A percentile compares a stretch with the other conserved stretches of the same genome.
Evolutionary conservation across 371 early-diverging fungal genomes (phyloP).

Genomic region (Nematocida major): DNA sequence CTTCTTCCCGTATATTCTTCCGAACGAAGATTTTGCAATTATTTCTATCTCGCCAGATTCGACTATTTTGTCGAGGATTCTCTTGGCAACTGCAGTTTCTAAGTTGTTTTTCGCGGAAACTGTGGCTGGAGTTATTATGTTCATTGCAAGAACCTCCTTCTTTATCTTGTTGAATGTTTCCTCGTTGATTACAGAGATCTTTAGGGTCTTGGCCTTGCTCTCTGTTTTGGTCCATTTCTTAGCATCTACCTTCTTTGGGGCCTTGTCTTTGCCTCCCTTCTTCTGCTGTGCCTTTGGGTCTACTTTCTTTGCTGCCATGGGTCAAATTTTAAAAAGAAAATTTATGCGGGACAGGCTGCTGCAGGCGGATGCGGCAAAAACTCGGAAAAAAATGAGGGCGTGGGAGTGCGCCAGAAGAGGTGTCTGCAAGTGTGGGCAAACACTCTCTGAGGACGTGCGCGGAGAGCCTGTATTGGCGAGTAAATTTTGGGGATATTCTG

Average conservation of each 20-base stretch:
- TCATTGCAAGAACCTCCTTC: conserved; percentile 56
- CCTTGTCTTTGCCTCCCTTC: conserved; percentile 49
- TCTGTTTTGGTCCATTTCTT: conserved; percentile 62
- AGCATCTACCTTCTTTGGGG: conserved; percentile 53
- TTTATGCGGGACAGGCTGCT: not conserved
- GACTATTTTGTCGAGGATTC: conserved; percentile 48
- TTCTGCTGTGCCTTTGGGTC: conserved; percentile 59
- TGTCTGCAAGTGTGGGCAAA: too few relatives aligned
- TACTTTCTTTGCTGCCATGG: conserved; percentile 54
- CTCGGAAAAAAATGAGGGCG: too few relatives aligned
- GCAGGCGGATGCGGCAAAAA: too few relatives aligned
- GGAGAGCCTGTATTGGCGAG: too few relatives aligned
- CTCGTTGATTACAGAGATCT: conserved; percentile 47
- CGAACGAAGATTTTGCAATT: conserved; percentile 41
- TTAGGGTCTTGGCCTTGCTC: conserved; percentile 53
- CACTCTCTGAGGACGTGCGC: too few relatives aligned
- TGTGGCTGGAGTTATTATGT: conserved; percentile 49
- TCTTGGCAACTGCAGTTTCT: conserved; percentile 55
- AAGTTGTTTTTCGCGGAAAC: conserved; percentile 57
- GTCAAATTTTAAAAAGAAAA: conserved; percentile 45
- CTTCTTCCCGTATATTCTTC: conserved; percentile 51
- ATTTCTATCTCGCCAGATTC: conserved; percentile 48
- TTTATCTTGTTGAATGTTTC: conserved; percentile 57
- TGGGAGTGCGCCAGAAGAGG: too few relatives aligned
- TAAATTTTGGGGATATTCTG: too few relatives aligned